Evolutionary conservation across 345 rosid genomes (phyloP).

Genomic region (Odontarrhena argentea): DNA sequence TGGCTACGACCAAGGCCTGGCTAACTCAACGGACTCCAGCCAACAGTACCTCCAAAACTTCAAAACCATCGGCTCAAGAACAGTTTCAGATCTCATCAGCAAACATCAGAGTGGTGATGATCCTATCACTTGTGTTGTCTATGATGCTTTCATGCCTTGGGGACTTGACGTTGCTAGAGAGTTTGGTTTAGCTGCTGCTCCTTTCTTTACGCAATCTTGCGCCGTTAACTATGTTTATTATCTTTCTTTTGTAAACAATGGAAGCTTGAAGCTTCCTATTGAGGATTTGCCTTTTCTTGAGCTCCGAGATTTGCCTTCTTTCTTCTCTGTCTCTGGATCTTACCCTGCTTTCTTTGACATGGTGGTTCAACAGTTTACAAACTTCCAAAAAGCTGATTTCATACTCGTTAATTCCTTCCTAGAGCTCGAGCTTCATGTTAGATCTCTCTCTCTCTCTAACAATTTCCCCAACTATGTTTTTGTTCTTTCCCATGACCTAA

Average conservation of each 20-base stretch:
- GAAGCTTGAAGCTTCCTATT: conserved; percentile 43
- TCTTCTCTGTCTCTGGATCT: conserved; percentile 38
- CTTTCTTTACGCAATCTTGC: conserved; percentile 62
- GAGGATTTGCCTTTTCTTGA: conserved; percentile 44
- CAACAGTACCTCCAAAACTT: conserved; percentile 30
- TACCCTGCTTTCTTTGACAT: conserved; percentile 51
- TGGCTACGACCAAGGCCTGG: conserved; percentile 23
- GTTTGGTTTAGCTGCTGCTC: conserved; percentile 46
- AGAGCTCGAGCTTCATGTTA: conserved; percentile 52
- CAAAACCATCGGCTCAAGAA: no score
- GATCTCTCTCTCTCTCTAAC: background rate
- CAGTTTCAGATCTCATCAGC: no score
- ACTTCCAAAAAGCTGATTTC: conserved; percentile 46
- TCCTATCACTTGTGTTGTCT: conserved; percentile 50
- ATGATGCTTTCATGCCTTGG: conserved; percentile 60
- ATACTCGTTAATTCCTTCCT: conserved; percentile 48
- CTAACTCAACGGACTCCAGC: conserved; percentile 8
- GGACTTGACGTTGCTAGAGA: conserved; percentile 52
- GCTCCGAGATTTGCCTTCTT: conserved; percentile 52
- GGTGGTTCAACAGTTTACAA: conserved; percentile 48
- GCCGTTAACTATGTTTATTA: conserved; percentile 53
- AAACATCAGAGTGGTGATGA: conserved; percentile 28
- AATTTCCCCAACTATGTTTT: no score
- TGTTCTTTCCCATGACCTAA: background rate
- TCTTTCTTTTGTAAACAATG: conserved; percentile 19